A percentile compares a stretch with the other conserved stretches of the same genome.
These are phyloP conservation scores for Eucalyptus tenuipes DNA, from an alignment of 345 rosid genomes.

Conservation along the genomic window DNA sequence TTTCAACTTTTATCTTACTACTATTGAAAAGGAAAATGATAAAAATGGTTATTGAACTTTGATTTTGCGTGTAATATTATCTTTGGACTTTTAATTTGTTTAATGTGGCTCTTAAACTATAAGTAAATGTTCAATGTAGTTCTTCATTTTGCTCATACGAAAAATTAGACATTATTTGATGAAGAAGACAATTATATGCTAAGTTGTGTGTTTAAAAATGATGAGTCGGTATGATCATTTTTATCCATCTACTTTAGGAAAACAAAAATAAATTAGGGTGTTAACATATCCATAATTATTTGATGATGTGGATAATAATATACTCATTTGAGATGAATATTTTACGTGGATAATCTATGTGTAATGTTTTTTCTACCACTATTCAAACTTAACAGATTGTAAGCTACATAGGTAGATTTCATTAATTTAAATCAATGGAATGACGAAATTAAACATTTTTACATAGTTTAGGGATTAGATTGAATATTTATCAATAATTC, in stretches of 20 bases:
- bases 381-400: neutral
- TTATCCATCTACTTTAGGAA: neutral
- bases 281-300: neutral
- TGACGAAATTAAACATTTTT: neutral
- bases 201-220: neutral
- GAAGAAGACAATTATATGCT: neutral
- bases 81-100: neutral
- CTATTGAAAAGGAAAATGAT: neutral
- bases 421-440: neutral
- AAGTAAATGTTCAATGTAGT: neutral
- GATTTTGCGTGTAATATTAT: neutral
- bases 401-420: neutral
- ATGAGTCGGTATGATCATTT: neutral
- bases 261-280: neutral
- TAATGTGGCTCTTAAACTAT: neutral
- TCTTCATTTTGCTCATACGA: neutral
- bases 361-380: neutral
- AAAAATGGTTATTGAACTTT: neutral
- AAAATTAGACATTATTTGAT: neutral
- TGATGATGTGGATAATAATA: neutral
- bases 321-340: neutral
- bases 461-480: neutral
- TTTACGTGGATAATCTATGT: neutral
- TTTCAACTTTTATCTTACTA: neutral
- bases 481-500: neutral